Conservation (phyloP, 176 grass and related monocot species). For the Oryza meridionalis region DNA sequence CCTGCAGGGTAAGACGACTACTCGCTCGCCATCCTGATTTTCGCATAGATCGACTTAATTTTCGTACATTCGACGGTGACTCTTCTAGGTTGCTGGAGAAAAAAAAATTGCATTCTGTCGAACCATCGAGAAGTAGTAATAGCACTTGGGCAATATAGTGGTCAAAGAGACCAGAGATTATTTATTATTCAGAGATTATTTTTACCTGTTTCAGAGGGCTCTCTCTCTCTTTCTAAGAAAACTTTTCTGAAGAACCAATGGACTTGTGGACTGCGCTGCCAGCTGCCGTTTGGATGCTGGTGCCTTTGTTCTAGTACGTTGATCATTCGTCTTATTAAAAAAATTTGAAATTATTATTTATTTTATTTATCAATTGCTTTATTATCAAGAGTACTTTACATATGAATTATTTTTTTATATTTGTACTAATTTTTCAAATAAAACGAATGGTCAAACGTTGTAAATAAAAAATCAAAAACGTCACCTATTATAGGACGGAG, state of each 20-base stretch:
- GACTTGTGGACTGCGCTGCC: neutral
- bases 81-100: neutral
- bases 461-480: too few relatives aligned
- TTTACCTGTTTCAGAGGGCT: neutral
- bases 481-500: too few relatives aligned
- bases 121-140: neutral
- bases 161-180: neutral
- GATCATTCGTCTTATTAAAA: too few relatives aligned
- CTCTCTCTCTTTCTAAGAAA: neutral
- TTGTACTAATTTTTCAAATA: too few relatives aligned
- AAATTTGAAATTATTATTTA: too few relatives aligned
- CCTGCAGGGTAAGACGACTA: neutral
- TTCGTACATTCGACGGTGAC: neutral
- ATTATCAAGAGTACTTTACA: too few relatives aligned
- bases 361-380: too few relatives aligned
- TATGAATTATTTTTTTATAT: too few relatives aligned
- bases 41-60: neutral
- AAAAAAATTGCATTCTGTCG: neutral
- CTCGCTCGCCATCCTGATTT: neutral
- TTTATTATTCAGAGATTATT: too few relatives aligned
- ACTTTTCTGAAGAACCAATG: neutral
- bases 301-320: neutral
- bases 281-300: neutral
- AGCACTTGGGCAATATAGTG: neutral
- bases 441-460: too few relatives aligned